Evolutionary conservation across 345 rosid genomes (phyloP), one percentile per base, ranked within the genome.

Genomic region (Triadica sebifera): DNA sequence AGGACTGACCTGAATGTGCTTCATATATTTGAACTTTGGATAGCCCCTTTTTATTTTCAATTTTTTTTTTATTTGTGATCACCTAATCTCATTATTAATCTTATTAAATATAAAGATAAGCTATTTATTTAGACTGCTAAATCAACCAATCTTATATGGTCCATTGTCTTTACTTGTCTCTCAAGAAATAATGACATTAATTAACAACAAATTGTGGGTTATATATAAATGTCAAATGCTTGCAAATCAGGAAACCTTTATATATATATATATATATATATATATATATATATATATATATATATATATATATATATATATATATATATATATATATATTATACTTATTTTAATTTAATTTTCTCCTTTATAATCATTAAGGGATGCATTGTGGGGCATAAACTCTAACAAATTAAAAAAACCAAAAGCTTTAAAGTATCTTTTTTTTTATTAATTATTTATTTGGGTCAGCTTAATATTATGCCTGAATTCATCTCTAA

Each of bases 111-210:
- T 1, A 29, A 29, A 29, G 1, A 29, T 29, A 73, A 65, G 64
- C 41, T 8, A 17, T 12, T 50, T 3, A 22, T 7, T 43, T 43
- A 43, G 59, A 37, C 43, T 71, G 70, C 49, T 38, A 62, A 29
- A 70, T 22, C 47, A 70, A 24, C 43, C 5, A 19, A 38, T 75
- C 13, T 63, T 29, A 74, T 57, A 19, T 6, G 19, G 29, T 22
- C 9, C 53, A 37, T 8, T 67, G 73, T 6, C 81, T 78, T 86
- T 77, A 56, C 85, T 79, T 84, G 72, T 60, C 7, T 60, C 77
- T 71, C 20, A 84, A 82, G 87, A 49, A 65, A 78, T 29, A 61
- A 67, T 75, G 74, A 74, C 65, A 77, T 73, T 75, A 56, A 11
- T 75, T 75, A 56, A 11, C 55, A 74, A 67, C 74, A 71, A 82